phyloP scores from a whole-genome alignment of 129 eudicot genomes.

The Dittrichia graveolens region DNA sequence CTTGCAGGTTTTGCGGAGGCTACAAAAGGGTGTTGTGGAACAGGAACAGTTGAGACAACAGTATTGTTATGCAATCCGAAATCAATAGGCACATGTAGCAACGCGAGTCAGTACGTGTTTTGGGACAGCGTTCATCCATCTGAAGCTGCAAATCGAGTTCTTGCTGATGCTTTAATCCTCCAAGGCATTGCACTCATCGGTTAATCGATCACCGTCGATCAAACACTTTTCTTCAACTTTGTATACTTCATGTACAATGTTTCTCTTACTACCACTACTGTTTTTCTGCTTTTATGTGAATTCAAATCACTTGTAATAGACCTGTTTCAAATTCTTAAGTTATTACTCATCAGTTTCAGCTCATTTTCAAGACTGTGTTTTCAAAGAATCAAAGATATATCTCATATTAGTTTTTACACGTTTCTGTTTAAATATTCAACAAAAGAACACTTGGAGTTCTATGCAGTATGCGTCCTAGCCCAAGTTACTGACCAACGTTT shows the following conservation, averaged over 20 bases:
- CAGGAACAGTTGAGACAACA: slow-evolving; percentile 84
- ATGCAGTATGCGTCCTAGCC: too few relatives aligned
- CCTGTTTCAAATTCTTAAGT: slow-evolving; percentile 1
- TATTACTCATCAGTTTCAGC: not conserved
- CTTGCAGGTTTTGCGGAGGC: slow-evolving; percentile 81
- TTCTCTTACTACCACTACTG: slow-evolving; percentile 21
- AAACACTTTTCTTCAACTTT: slow-evolving; percentile 30
- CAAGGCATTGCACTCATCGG: slow-evolving; percentile 76
- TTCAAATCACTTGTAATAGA: slow-evolving; percentile 32
- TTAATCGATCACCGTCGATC: slow-evolving; percentile 12
- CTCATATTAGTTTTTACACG: not conserved
- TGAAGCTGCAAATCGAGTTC: slow-evolving; percentile 81
- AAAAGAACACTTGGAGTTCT: not conserved
- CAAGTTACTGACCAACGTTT: too few relatives aligned
- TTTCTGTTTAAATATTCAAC: not conserved
- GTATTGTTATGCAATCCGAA: slow-evolving; percentile 74
- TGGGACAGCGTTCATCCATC: slow-evolving; percentile 99
- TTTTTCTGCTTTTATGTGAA: slow-evolving; percentile 20
- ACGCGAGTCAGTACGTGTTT: slow-evolving; percentile 77
- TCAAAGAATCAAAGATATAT: slow-evolving; percentile 1
- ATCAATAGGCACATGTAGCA: slow-evolving; percentile 78
- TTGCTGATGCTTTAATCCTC: slow-evolving; percentile 67
- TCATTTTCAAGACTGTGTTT: slow-evolving; percentile 1
- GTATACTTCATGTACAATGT: slow-evolving; percentile 40
- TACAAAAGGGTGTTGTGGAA: slow-evolving; percentile 86